Base-by-base conservation (phyloP, 78 protist genomes). In the Protostelium mycophagum region DNA sequence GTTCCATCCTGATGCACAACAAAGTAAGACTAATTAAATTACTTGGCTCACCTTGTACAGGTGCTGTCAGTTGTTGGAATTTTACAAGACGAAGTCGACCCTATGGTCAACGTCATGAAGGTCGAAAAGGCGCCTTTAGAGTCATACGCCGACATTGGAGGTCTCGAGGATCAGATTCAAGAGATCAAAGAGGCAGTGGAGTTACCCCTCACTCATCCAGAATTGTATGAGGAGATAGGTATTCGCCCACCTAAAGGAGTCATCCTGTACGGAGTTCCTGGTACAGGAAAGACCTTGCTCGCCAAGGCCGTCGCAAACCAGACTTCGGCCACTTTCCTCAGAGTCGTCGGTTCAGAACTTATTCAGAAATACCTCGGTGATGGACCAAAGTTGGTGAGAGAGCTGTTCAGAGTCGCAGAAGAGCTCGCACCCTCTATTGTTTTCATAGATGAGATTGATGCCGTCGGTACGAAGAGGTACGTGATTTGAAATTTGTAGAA, bases 371-470 rank as follows among this genome's bases (percentile, higher is more conserved):
- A 98, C 93, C 94, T 98, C 36, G 99, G 99, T 38, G 99, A 98
- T 37, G 99, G 99, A 29, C 99, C 99, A 35, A 98, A 98, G 96
- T 95, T 98, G 1, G 99, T 99, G 9, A 96, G 99, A n/a, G 99
- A 98, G 85, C 92, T 98, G 36, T 99, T 98, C 94, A 91, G 98
- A 35, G 97, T 97, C 1, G 99, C 99, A 0, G 97, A 98, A 29
- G 99, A 98, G 87, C 88, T 89, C 84, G 99, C 99, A 28, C 99
- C 99, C 34, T 93, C 99, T 86, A 99, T 99, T 37, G 99, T 99
- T 85, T 99, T 99, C 96, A 99, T 99, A 63, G 99, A 99, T 91
- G 99, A 99, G 91, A 99, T 99, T 73, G 99, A 99, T 86, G 99
- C 99, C 34, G 97, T 99, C 29, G 99, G 99, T 35, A 98, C 99